phyloP scores from a whole-genome alignment of 2,329 filamentous ascomycete genomes.

The Colletotrichum melonis region DNA sequence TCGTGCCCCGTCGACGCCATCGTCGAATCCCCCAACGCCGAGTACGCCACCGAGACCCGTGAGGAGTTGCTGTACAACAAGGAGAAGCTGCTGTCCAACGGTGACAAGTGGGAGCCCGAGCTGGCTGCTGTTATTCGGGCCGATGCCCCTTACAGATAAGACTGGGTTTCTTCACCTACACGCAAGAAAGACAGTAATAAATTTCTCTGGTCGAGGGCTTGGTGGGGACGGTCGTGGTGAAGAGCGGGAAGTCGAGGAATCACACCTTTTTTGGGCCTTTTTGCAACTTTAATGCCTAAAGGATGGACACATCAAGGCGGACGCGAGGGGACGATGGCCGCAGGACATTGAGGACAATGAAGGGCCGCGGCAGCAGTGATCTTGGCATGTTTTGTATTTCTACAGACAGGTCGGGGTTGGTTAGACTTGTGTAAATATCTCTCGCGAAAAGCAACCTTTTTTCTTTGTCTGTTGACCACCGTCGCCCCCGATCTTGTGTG shows the following conservation, averaged over 20 bases:
- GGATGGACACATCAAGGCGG: background rate
- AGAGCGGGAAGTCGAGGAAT: background rate
- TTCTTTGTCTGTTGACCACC: constrained; percentile 26
- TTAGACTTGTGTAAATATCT: constrained; percentile 35
- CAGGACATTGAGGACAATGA: constrained; percentile 18
- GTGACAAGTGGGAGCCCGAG: constrained; percentile 98
- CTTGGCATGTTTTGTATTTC: constrained; percentile 29
- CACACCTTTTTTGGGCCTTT: background rate
- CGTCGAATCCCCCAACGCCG: constrained; percentile 72
- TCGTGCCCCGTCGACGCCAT: constrained; percentile 97
- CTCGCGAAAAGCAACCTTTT: constrained; percentile 35
- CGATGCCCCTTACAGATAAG: constrained; percentile 89
- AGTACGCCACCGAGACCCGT: constrained; percentile 75
- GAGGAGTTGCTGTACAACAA: constrained; percentile 99
- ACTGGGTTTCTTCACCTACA: background rate
- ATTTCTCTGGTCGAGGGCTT: background rate
- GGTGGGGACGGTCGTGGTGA: background rate
- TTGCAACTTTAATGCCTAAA: constrained; percentile 19
- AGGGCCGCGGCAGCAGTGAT: constrained; percentile 14
- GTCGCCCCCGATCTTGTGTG: background rate
- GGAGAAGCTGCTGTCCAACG: constrained; percentile 89
- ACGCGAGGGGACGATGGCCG: background rate
- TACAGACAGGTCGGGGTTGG: constrained; percentile 32
- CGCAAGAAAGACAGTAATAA: no score
- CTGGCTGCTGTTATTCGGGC: constrained; percentile 91